Percentiles rank a stretch among this genome's conserved stretches.
These are phyloP conservation scores for Sporothrix pallida DNA, from an alignment of 2,329 filamentous ascomycete species.

Conservation along the genomic window DNA sequence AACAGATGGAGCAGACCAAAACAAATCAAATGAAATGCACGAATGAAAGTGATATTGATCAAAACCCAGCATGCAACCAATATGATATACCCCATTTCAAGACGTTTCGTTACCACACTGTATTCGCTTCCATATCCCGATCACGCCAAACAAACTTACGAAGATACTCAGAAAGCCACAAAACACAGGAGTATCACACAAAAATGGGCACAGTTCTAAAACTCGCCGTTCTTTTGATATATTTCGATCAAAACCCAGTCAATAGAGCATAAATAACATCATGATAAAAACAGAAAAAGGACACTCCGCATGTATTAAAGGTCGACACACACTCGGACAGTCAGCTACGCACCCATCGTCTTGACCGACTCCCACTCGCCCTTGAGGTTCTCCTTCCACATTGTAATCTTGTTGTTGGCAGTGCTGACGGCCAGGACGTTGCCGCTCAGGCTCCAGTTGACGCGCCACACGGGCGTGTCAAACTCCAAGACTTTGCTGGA, in stretches of 20 bases:
- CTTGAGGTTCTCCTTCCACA: constrained; percentile 98
- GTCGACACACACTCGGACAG: constrained; percentile 43
- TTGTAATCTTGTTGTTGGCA: constrained; percentile 92
- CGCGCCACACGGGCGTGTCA: constrained; percentile 89
- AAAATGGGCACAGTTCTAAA: background rate
- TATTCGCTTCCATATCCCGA: too few species aligned
- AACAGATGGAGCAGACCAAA: too few species aligned
- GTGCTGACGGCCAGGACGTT: constrained; percentile 95
- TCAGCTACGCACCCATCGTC: constrained; percentile 66
- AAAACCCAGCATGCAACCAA: too few species aligned
- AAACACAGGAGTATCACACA: too few species aligned
- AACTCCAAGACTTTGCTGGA: constrained; percentile 84
- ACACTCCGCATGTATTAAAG: constrained; percentile 55
- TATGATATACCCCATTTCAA: too few species aligned
- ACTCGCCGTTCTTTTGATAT: constrained; percentile 11
- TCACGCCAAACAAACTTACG: too few species aligned
- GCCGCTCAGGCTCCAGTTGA: constrained; percentile 96
- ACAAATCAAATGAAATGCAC: too few species aligned
- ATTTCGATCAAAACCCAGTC: constrained; percentile 25
- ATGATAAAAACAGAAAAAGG: background rate
- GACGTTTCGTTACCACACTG: too few species aligned
- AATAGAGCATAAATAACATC: constrained; percentile 9
- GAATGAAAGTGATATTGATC: too few species aligned
- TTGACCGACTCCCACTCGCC: constrained; percentile 98
- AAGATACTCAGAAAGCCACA: too few species aligned